Evolutionary conservation across 371 early-diverging fungal genomes (phyloP).

Genomic region (Mucor circinelloides): DNA sequence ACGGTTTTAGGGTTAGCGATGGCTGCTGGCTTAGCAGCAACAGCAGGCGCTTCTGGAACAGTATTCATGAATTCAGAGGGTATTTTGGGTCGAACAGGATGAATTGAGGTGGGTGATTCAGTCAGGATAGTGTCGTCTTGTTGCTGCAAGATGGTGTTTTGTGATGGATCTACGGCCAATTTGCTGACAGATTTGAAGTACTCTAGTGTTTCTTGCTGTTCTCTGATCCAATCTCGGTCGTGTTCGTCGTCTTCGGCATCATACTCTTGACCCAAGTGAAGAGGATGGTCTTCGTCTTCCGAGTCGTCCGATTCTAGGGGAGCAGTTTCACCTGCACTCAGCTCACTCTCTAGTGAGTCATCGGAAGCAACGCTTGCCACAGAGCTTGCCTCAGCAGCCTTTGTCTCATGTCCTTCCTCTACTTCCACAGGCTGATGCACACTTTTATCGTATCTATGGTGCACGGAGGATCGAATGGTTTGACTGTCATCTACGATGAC

Average conservation of each 20-base stretch:
- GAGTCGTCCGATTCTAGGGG: constrained; percentile 13
- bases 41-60: not conserved
- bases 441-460: constrained; percentile 16
- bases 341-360: constrained; percentile 33
- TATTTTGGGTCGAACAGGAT: not conserved
- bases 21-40: not conserved
- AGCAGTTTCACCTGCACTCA: constrained; percentile 29
- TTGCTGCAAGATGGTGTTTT: not conserved
- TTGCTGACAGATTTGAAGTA: constrained; percentile 8
- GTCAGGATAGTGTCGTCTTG: not conserved
- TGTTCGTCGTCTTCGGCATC: constrained; percentile 15
- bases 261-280: constrained; percentile 10
- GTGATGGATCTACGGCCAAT: not conserved
- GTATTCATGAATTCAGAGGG: not conserved
- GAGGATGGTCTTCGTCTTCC: constrained; percentile 16
- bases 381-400: constrained; percentile 6
- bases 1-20: not conserved
- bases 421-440: constrained; percentile 4
- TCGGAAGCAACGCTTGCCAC: constrained; percentile 24
- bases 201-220: constrained; percentile 28
- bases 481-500: constrained; percentile 1
- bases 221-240: constrained; percentile 23
- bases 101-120: not conserved
- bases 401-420: not conserved
- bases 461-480: constrained; percentile 1